Conservation (phyloP, 2,329 filamentous ascomycete species). For the Rasamsonia emersonii region DNA sequence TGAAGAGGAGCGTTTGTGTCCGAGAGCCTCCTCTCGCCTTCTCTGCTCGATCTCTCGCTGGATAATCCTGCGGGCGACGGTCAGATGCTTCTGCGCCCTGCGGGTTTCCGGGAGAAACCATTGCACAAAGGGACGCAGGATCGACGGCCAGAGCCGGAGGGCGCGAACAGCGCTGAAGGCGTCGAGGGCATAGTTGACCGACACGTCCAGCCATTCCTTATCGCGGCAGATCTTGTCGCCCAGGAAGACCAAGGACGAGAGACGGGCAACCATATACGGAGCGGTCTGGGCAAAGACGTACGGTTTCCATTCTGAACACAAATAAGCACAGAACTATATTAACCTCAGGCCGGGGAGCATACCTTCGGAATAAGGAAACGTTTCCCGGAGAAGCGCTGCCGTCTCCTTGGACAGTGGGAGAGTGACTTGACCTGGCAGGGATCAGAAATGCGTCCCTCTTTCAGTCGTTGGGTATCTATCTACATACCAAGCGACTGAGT, state of each 20-base stretch:
- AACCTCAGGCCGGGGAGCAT: no score
- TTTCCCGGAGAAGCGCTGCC: no score
- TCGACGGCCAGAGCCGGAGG: conserved; percentile 30
- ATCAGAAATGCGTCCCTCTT: no score
- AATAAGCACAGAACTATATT: no score
- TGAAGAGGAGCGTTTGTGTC: conserved; percentile 1
- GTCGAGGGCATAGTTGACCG: conserved; percentile 4
- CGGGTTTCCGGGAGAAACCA: conserved; percentile 30
- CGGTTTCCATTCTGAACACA: conserved; percentile 10
- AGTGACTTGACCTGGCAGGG: no score
- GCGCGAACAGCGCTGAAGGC: conserved; percentile 12
- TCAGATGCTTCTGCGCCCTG: conserved; percentile 24
- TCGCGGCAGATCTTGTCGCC: conserved; percentile 7
- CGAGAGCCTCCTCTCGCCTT: not conserved
- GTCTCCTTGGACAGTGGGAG: no score
- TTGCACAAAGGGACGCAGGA: conserved; percentile 30
- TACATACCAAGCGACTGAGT: no score
- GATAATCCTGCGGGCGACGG: conserved; percentile 24
- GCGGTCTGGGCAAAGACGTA: conserved; percentile 1
- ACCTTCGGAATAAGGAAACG: no score
- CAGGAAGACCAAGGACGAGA: conserved; percentile 8
- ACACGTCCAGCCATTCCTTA: conserved; percentile 5
- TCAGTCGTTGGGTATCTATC: no score
- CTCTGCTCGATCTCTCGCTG: conserved; percentile 4
- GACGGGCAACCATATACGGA: conserved; percentile 4